These are phyloP conservation scores for Phytophthora boehmeriae DNA, from an alignment of 352 stramenopile genomes.

Conservation along the genomic window DNA sequence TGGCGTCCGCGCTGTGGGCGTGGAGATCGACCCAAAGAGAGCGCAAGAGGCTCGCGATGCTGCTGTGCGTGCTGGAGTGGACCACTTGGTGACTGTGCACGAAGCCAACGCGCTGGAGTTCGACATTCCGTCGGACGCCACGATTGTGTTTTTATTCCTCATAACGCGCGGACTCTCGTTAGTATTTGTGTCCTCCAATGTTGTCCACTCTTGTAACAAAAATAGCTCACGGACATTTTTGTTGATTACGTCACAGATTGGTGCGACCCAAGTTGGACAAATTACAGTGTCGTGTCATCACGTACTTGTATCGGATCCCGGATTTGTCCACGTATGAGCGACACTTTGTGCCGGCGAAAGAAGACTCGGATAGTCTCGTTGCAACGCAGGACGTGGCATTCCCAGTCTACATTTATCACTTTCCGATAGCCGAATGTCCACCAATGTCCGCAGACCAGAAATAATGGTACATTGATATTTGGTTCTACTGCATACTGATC, in stretches of 20 bases:
- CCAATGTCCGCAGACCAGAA: too few species aligned
- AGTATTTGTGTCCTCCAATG: slow-evolving; percentile 7
- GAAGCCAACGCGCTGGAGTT: slow-evolving; percentile 78
- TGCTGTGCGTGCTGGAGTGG: slow-evolving; percentile 33
- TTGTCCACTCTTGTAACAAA: too few species aligned
- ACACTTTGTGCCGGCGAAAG: slow-evolving; percentile 56
- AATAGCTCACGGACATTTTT: too few species aligned
- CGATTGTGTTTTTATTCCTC: slow-evolving; percentile 83
- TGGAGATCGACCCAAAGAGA: slow-evolving; percentile 68
- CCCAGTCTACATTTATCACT: slow-evolving; percentile 79
- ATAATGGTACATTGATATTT: not conserved
- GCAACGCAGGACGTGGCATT: slow-evolving; percentile 50
- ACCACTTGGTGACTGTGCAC: slow-evolving; percentile 65
- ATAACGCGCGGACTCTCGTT: slow-evolving; percentile 75
- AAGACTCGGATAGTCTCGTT: slow-evolving; percentile 10
- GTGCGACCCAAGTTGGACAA: slow-evolving; percentile 57
- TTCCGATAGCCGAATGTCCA: slow-evolving; percentile 29
- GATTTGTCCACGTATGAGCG: slow-evolving; percentile 37
- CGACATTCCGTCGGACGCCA: slow-evolving; percentile 58
- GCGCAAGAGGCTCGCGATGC: slow-evolving; percentile 35
- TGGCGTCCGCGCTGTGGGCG: slow-evolving; percentile 61
- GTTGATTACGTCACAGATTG: slow-evolving; percentile 32
- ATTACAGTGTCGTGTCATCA: slow-evolving; percentile 62
- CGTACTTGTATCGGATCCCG: slow-evolving; percentile 79
- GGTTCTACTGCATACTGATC: slow-evolving; percentile 28